Evolutionary conservation across 441 rosid species (phyloP), one percentile per base, ranked within the genome.

Genomic region (Mallotus repandus): DNA sequence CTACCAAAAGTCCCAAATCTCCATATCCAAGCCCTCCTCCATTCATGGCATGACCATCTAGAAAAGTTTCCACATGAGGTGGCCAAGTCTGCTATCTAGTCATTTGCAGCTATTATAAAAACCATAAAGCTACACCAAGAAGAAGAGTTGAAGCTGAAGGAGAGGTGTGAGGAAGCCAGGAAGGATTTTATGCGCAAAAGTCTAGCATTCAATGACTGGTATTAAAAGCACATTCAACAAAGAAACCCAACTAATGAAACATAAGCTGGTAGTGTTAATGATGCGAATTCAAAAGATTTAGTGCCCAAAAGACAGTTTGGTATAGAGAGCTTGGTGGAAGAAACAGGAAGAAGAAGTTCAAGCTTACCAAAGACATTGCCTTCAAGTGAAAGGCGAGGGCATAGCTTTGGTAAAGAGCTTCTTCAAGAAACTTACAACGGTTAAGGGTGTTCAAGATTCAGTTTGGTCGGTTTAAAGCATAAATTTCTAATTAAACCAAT

Each of bases 301-400:
- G 84, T 92, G 10, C 71, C 85, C 2, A 98, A 95, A 83, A 89
- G 92, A 84, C 87, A 86, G 77, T 79, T 81, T 10, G 87, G 56
- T 2, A 91, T 95, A 53, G 92, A 91, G 84, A 87, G 82, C 74
- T 71, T 93, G 81, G 84, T n/a, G 81, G 78, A 93, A 89, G 86
- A 89, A 85, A 77, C 76, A 88, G 80, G 89, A 89, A 72, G 96
- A 91, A 48, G 98, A 89, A 63, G 78, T 69, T 10, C 96, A 91
- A 81, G 89, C 81, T 66, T 85, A 91, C 70, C 80, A 77, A 68
- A 91, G 89, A 71, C 92, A 87, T 60, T 88, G 99, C 81, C 74
- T 88, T 80, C 98, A 91, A 79, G 98, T 91, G 58, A 86, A 96
- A 66, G 99, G 92, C 78, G 92, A 94, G 78, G n/a, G n/a, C n/a